Evolutionary conservation across 1,284 basidiomycete species (phyloP), one percentile per base, ranked within the genome.

Genomic region (Ganoderma resinaceum): DNA sequence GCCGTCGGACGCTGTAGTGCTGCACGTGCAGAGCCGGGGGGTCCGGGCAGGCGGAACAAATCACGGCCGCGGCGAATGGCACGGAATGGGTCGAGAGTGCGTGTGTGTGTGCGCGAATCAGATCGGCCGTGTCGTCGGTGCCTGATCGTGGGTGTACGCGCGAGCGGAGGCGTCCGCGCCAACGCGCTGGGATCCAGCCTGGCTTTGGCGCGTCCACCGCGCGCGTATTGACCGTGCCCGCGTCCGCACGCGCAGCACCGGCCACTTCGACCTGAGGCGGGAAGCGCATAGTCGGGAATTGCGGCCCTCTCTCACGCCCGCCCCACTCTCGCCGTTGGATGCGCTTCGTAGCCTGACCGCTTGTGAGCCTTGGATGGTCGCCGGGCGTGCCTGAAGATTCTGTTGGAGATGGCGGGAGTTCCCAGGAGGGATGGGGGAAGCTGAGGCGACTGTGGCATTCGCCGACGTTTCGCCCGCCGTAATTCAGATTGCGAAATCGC

Each of bases 81-180:
- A 49, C 43, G 43, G 43, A 43, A 20, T 3, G 42, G 42, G 42
- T 20, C 11, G 6, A 9, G 6, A 9, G 35, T 35, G 43, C 9
- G 46, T 12, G 23, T 12, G 23, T 26, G 46, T 12, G 46, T 49
- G 14, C 46, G 46, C 46, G 46, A 49, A 49, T 49, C 23, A 49
- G 46, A 49, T 49, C 43, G 43, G 43, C 43, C 43, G 43, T 23
- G 49, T 29, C 52, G 52, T 55, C 52, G 52, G 52, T 55, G 52
- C 52, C 52, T 55, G 52, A 55, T 55, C 52, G 52, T 33, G 29
- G 26, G 52, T 31, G 29, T 31, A 31, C 26, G 1, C 18, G 14
- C 49, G 16, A 55, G 31, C 52, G 52, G 52, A 33, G 7, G 14
- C 31, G 29, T 33, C 52, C 52, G 52, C 31, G 14, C 31, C 52